These are phyloP conservation scores for Angomonas ambiguus DNA, from an alignment of 208 protist species.

Conservation along the genomic window DNA sequence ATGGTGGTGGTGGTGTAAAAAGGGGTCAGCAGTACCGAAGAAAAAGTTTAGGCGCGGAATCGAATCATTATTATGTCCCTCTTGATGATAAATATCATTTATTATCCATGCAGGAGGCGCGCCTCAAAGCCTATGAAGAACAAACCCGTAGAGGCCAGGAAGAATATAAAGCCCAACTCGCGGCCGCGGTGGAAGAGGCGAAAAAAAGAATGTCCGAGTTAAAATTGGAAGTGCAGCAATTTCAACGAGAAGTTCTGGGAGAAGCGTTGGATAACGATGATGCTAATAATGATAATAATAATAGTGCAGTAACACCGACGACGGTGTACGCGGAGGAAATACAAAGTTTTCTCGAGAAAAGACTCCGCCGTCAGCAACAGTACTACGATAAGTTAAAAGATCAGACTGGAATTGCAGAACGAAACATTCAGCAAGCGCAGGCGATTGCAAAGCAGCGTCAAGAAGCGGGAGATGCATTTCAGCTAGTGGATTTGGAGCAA, in stretches of 20 bases:
- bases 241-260: constrained; percentile 67
- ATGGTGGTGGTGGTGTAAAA: too few relatives aligned
- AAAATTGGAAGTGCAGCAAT: constrained; percentile 63
- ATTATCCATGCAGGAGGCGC: constrained; percentile 45
- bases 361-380: constrained; percentile 50
- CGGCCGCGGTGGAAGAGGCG: constrained; percentile 77
- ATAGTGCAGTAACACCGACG: constrained; percentile 12
- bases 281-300: neutral
- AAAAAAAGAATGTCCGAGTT: constrained; percentile 61
- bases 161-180: constrained; percentile 49
- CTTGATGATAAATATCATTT: constrained; percentile 75
- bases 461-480: constrained; percentile 90
- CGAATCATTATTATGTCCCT: constrained; percentile 37
- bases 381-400: constrained; percentile 85
- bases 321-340: constrained; percentile 66
- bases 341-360: constrained; percentile 76
- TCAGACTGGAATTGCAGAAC: constrained; percentile 76
- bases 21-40: constrained; percentile 54
- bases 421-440: constrained; percentile 77
- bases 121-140: constrained; percentile 45
- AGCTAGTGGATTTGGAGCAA: constrained; percentile 94
- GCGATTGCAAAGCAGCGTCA: constrained; percentile 84
- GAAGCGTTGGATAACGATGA: too few relatives aligned
- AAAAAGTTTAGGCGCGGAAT: constrained; percentile 25
- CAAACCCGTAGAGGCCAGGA: constrained; percentile 41